Conservation (phyloP, 495 filamentous ascomycete genomes). For the Acidiella bohemica region DNA sequence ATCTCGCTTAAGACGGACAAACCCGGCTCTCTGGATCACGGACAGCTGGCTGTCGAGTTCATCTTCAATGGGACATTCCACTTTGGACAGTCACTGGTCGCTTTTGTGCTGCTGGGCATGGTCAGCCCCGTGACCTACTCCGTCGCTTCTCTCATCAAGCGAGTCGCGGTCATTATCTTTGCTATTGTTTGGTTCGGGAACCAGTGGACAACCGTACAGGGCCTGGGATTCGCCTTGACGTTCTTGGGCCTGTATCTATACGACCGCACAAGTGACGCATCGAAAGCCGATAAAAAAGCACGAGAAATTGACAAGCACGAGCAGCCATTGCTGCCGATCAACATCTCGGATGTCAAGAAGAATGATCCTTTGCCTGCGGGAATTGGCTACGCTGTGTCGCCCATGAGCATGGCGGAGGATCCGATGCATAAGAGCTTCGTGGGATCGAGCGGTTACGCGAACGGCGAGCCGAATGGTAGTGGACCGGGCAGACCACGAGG, state of each 20-base stretch:
- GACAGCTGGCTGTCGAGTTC: slow-evolving; percentile 65
- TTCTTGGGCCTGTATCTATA: slow-evolving; percentile 93
- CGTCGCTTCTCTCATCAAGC: slow-evolving; percentile 86
- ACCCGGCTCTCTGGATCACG: slow-evolving; percentile 64
- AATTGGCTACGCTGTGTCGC: slow-evolving; percentile 1
- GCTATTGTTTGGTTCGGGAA: slow-evolving; percentile 95
- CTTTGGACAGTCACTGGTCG: slow-evolving; percentile 90
- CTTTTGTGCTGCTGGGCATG: slow-evolving; percentile 80
- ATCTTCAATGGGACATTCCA: slow-evolving; percentile 96
- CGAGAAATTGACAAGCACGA: slow-evolving; percentile 44
- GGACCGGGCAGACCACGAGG: slow-evolving; percentile 14
- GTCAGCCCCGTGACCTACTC: slow-evolving; percentile 95
- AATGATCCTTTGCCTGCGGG: not conserved
- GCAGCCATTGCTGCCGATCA: slow-evolving; percentile 59
- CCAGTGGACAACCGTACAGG: slow-evolving; percentile 69
- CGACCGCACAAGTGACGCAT: slow-evolving; percentile 76
- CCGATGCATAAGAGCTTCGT: not conserved
- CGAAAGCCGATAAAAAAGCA: slow-evolving; percentile 61
- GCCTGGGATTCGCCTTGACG: slow-evolving; percentile 70
- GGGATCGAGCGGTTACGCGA: slow-evolving; percentile 7
- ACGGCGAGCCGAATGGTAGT: slow-evolving; percentile 26
- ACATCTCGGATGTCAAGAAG: slow-evolving; percentile 24
- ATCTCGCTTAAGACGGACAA: slow-evolving; percentile 43
- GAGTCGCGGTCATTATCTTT: slow-evolving; percentile 90
- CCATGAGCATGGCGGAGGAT: slow-evolving; percentile 1